Conservation (phyloP, 305 asterid genomes). For the Fraxinus latifolia region DNA sequence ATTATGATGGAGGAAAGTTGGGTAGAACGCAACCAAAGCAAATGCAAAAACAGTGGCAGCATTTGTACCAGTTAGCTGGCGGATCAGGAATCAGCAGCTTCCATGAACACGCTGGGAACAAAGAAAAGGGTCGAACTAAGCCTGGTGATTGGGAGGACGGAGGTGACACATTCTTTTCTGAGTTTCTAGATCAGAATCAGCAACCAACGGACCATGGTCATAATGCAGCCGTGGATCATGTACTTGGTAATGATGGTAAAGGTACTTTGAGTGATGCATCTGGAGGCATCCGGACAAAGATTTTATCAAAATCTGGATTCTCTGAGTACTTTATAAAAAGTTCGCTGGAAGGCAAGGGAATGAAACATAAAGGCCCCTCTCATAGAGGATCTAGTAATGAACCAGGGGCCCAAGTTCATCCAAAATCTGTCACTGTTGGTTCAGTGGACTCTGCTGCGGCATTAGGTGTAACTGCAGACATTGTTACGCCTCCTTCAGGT, state of each 20-base stretch:
- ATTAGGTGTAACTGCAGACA: constrained; percentile 30
- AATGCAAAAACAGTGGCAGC: constrained; percentile 28
- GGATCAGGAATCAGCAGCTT: constrained; percentile 48
- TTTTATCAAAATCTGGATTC: constrained; percentile 56
- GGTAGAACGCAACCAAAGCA: constrained; percentile 50
- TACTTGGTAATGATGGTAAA: constrained; percentile 37
- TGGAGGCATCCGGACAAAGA: constrained; percentile 60
- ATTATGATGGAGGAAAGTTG: constrained; percentile 60
- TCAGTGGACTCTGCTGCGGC: constrained; percentile 30
- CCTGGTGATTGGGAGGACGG: constrained; percentile 55
- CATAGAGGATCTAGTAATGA: constrained; percentile 32
- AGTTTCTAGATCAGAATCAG: constrained; percentile 41
- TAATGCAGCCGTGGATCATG: constrained; percentile 35
- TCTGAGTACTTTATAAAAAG: constrained; percentile 53
- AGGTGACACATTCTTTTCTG: constrained; percentile 46
- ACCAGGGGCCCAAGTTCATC: constrained; percentile 23
- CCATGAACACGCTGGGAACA: constrained; percentile 34
- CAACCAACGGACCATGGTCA: constrained; percentile 29
- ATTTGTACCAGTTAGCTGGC: constrained; percentile 28
- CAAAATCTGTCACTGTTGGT: constrained; percentile 31
- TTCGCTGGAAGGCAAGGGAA: constrained; percentile 55
- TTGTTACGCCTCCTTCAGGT: constrained; percentile 30
- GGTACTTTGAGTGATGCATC: constrained; percentile 43
- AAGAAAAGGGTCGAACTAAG: constrained; percentile 52
- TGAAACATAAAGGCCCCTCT: constrained; percentile 39